Evolutionary conservation across 176 grass and related monocot genomes (phyloP), one percentile per base, ranked within the genome.

Genomic region (Musa beccarii): DNA sequence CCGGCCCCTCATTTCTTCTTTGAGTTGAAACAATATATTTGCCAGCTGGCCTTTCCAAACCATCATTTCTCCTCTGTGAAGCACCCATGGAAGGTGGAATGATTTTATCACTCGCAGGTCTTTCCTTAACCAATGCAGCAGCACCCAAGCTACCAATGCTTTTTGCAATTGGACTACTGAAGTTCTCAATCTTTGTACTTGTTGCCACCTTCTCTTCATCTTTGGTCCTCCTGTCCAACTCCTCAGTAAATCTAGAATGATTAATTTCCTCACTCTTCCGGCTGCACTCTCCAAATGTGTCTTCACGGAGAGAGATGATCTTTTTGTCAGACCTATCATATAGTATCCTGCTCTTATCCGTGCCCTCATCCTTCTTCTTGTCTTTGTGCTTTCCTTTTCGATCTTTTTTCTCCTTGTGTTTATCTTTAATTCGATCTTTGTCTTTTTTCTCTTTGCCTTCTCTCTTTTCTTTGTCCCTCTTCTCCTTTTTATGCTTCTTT

Each of bases 401-500:
- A 20, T 76, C 75, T 76, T 76, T 76, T 59, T 76, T 74, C 67
- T 69, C 67, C 67, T 51, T 69, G 67, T n/a, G 67, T 20, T 70
- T 77, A 23, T 77, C 75, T 77, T 65, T 77, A 23, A 49, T 77
- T 65, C 75, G 59, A 52, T 77, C 49, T 77, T 25, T 77, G 2
- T 77, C 59, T 7, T 77, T 77, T 77, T 77, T 77, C 49, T 77
- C 59, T 77, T 77, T 66, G 17, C 75, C 75, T 26, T 77, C 75
- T 77, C 49, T 77, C 49, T 77, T 77, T 24, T 77, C 75, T 73
- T 54, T 73, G n/a, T 54, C 71, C 21, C 52, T 55, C 74, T 77
- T 77, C 61, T 79, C 79, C 79, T 89, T 89, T 23, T 84, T 82
- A 20, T 78, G 89, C 84, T 92, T 89, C 90, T 87, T 87, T 84